Evolutionary conservation across 2,329 filamentous ascomycete genomes (phyloP).

Genomic region (Exophiala aquamarina): DNA sequence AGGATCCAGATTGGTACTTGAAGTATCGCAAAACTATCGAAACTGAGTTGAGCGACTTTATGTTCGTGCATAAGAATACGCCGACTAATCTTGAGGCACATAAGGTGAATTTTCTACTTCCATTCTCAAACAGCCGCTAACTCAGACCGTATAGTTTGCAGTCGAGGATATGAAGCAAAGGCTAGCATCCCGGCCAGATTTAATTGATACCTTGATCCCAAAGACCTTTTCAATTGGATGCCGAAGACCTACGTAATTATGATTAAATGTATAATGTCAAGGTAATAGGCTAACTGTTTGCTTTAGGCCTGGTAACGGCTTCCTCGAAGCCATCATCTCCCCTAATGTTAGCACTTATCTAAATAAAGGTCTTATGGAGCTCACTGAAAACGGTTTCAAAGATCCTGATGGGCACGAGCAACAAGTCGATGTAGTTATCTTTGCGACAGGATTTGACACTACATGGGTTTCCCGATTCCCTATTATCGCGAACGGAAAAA

Average conservation of each 20-base stretch:
- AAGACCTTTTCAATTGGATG: not conserved
- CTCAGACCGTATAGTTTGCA: not conserved
- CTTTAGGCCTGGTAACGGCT: slow-evolving; percentile 40
- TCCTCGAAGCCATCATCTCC: slow-evolving; percentile 28
- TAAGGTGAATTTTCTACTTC: not conserved
- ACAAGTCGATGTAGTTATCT: slow-evolving; percentile 23
- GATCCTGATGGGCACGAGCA: slow-evolving; percentile 11
- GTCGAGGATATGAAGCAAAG: not conserved
- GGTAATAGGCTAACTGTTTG: not conserved
- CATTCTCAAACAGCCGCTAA: not conserved
- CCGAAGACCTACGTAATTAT: not conserved
- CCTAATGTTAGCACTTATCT: slow-evolving; percentile 33
- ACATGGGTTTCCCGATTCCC: slow-evolving; percentile 29
- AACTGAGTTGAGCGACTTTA: slow-evolving; percentile 28
- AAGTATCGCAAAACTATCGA: slow-evolving; percentile 35
- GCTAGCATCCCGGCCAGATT: not conserved
- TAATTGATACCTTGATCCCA: not conserved
- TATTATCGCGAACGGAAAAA: slow-evolving; percentile 19
- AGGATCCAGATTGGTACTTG: slow-evolving; percentile 23
- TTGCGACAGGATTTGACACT: slow-evolving; percentile 31
- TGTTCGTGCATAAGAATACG: slow-evolving; percentile 11
- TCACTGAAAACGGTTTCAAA: slow-evolving; percentile 13
- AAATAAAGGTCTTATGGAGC: not conserved
- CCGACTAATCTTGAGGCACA: slow-evolving; percentile 1
- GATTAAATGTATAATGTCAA: not conserved